Evolutionary conservation across 371 early-diverging fungal species (phyloP).

Genomic region (Mycotypha africana): DNA sequence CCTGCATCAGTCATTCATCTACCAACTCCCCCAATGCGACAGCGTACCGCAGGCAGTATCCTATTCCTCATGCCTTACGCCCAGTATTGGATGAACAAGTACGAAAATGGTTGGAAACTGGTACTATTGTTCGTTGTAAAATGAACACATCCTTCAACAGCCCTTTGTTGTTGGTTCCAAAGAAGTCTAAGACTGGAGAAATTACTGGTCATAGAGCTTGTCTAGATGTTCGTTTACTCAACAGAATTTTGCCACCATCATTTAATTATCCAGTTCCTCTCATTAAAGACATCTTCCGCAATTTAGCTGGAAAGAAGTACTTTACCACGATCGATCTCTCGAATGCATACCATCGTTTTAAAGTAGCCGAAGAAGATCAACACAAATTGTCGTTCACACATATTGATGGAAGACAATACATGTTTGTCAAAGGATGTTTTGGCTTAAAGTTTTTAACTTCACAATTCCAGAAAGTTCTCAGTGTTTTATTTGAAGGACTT

Average conservation of each 20-base stretch:
- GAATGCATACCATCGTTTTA: slow-evolving; percentile 7
- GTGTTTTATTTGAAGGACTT: slow-evolving; percentile 6
- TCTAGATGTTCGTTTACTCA: slow-evolving; percentile 8
- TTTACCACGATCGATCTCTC: slow-evolving; percentile 7
- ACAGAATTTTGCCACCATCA: not conserved
- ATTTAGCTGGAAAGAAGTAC: not conserved
- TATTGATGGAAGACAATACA: not conserved
- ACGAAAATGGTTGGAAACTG: too few species aligned
- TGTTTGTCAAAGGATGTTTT: not conserved
- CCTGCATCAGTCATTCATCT: too few species aligned
- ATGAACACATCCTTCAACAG: too few species aligned
- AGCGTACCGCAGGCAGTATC: too few species aligned
- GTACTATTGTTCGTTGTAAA: too few species aligned
- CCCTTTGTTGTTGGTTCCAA: too few species aligned
- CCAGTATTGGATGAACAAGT: too few species aligned
- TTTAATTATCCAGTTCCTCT: slow-evolving; percentile 6
- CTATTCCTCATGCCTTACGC: too few species aligned
- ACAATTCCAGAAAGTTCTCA: slow-evolving; percentile 1
- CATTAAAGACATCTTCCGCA: slow-evolving; percentile 9
- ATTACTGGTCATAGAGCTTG: slow-evolving; percentile 8
- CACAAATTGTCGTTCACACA: slow-evolving; percentile 9
- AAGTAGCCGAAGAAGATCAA: not conserved
- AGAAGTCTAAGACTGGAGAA: too few species aligned
- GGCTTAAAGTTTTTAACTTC: slow-evolving; percentile 4
- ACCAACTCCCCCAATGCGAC: too few species aligned